Evolutionary conservation across 257 asterid species (phyloP), one percentile per base, ranked within the genome.

Genomic region (Solanum clarkiae): DNA sequence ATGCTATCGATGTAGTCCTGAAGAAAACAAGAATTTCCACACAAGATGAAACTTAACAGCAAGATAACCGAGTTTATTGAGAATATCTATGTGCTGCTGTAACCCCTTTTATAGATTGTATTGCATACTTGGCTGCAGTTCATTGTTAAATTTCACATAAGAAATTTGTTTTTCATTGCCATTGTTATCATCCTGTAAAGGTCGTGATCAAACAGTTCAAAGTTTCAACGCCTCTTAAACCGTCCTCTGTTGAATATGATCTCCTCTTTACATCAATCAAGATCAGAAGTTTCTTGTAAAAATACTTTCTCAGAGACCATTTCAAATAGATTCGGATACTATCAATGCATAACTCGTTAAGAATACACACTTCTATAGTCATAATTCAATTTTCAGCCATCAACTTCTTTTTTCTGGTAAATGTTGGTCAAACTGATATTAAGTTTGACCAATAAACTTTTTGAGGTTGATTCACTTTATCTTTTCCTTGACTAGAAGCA

Each of bases 1-100:
- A 97, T 97, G 93, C 99, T 97, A 87, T 97, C 99, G 72, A 95
- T 97, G 89, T 97, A 97, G 84, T 97, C 99, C 98, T 97, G 96
- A 72, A 77, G 54, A 77, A 51, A 70, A 17, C 65, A 36, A 69
- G 51, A 59, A 44, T 62, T 65, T 47, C 24, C 32, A 54, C 53
- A 24, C 8, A 44, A 10, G 49, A 16, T 22, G 59, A 45, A 66
- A 82, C 32, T 16, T 77, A 15, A 72, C 56, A 55, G 18, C 18
- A 71, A 80, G 36, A 55, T 8, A 59, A 53, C 47, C 20, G 16
- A 0, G 15, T 47, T 32, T 42, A 17, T 29, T n/a, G 10, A 29
- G 0, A 26, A 59, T 54, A 80, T 56, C 36, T 20, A 49, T 0
- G 24, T 62, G 57, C 4, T 44, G 59, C 2, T 44, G 59, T 49